Evolutionary conservation across 768 basidiomycete species (phyloP).

Genomic region (Termitomyces titanicus): DNA sequence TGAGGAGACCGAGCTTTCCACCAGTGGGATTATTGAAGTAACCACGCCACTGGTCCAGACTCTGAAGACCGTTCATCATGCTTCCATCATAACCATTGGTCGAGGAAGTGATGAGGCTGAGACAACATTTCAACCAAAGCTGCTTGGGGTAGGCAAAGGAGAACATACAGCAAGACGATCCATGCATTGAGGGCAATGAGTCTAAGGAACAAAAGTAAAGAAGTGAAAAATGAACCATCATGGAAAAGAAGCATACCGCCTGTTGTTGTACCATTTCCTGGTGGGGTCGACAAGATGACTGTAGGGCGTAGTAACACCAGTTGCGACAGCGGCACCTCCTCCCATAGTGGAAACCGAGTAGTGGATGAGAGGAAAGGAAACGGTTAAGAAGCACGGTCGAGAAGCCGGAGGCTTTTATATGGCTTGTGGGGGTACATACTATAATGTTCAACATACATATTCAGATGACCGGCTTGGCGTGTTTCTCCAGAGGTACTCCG

Average conservation of each 20-base stretch:
- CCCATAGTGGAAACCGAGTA: slow-evolving; percentile 43
- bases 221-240: background rate
- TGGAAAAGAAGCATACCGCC: slow-evolving; percentile 35
- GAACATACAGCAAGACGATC: slow-evolving; percentile 60
- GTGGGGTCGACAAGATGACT: slow-evolving; percentile 58
- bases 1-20: slow-evolving; percentile 61
- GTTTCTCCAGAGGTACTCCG: slow-evolving; percentile 45
- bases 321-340: slow-evolving; percentile 41
- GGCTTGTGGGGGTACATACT: slow-evolving; percentile 7
- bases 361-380: slow-evolving; percentile 23
- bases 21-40: slow-evolving; percentile 61
- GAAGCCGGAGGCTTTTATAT: slow-evolving; percentile 29
- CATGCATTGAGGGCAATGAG: slow-evolving; percentile 63
- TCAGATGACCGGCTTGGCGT: slow-evolving; percentile 28
- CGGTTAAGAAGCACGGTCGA: slow-evolving; percentile 26
- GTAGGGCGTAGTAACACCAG: slow-evolving; percentile 29
- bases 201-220: slow-evolving; percentile 25
- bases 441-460: slow-evolving; percentile 20
- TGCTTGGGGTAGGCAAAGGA: background rate
- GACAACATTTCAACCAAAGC: background rate
- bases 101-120: slow-evolving; percentile 69
- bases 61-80: slow-evolving; percentile 81
- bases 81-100: slow-evolving; percentile 76
- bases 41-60: slow-evolving; percentile 55
- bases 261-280: slow-evolving; percentile 77